phyloP scores from a whole-genome alignment of 306 rosid species.

The Malus fusca region DNA sequence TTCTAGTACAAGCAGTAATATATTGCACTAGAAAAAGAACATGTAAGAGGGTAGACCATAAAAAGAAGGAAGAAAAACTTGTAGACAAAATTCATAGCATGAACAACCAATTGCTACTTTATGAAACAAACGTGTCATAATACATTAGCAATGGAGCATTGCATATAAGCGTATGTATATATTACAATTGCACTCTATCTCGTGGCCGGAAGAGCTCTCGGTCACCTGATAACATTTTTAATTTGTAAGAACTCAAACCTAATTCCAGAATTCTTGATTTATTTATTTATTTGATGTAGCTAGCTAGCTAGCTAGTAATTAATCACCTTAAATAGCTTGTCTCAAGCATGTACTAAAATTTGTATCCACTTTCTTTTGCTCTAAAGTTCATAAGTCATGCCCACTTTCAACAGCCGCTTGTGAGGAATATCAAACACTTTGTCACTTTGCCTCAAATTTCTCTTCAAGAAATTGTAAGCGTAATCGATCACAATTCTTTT shows the following conservation, averaged over 20 bases:
- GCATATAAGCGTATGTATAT: no score
- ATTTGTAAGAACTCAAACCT: no score
- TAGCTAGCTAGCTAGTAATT: no score
- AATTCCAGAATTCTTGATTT: no score
- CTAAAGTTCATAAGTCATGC: conserved; percentile 63
- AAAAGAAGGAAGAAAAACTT: background rate
- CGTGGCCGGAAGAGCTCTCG: no score
- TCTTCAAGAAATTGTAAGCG: conserved; percentile 49
- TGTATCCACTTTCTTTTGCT: background rate
- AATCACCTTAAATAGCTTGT: background rate
- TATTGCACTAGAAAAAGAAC: background rate
- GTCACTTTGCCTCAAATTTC: conserved; percentile 52
- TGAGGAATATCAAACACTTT: conserved; percentile 58
- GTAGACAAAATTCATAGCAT: background rate
- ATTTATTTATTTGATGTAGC: no score
- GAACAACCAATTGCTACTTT: background rate
- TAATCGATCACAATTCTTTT: conserved; percentile 52
- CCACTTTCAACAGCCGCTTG: conserved; percentile 67
- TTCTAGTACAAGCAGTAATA: background rate
- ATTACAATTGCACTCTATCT: no score
- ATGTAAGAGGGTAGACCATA: background rate
- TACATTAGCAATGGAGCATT: background rate
- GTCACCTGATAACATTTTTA: no score
- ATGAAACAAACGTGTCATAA: background rate
- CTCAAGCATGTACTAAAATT: background rate